A percentile compares a stretch with the other conserved stretches of the same genome.
phyloP scores from a whole-genome alignment of 2,329 filamentous ascomycete species.

The Aurifilum marmelostoma region DNA sequence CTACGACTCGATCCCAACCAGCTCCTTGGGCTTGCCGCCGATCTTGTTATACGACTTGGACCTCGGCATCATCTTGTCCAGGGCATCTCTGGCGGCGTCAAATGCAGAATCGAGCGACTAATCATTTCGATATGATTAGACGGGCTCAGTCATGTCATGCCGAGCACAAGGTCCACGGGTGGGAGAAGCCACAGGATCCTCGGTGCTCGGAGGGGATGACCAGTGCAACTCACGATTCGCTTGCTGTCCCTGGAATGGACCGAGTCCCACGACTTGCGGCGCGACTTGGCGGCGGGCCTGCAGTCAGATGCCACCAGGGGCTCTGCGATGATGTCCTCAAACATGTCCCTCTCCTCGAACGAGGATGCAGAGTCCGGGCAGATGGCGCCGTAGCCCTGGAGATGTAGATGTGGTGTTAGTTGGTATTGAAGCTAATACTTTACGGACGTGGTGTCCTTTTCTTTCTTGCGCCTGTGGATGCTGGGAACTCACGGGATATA shows the following conservation, averaged over 20 bases:
- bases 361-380: not conserved
- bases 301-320: slow-evolving; percentile 9
- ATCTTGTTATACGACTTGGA: slow-evolving; percentile 8
- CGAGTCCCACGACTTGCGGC: slow-evolving; percentile 14
- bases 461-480: not conserved
- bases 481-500: not conserved
- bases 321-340: slow-evolving; percentile 9
- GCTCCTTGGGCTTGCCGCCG: not conserved
- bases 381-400: slow-evolving; percentile 3
- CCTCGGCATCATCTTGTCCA: slow-evolving; percentile 13
- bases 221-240: slow-evolving; percentile 5
- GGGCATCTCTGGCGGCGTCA: not conserved
- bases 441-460: not conserved
- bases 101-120: slow-evolving; percentile 8
- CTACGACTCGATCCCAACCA: slow-evolving; percentile 7
- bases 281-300: not conserved
- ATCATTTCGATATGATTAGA: not conserved
- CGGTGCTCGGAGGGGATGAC: not conserved
- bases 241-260: slow-evolving; percentile 8
- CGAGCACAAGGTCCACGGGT: not conserved
- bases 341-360: slow-evolving; percentile 6
- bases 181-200: too few species aligned
- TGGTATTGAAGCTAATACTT: too few species aligned
- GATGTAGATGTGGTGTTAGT: not conserved
- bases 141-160: not conserved